Evolutionary conservation across 805 yeast species (phyloP).

Genomic region (Starmerella potacharoeniae): DNA sequence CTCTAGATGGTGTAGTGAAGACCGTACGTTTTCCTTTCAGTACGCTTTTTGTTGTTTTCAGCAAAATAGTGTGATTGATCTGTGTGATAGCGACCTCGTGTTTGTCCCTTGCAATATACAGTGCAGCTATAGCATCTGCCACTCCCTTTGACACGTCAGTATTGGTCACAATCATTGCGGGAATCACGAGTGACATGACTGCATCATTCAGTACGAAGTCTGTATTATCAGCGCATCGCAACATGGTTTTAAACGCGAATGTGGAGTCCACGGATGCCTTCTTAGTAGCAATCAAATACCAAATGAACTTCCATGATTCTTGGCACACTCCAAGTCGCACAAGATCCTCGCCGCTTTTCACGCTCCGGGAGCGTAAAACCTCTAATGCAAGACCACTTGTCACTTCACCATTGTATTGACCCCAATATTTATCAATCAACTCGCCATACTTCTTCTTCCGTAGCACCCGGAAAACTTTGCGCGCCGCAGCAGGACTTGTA

Average conservation of each 20-base stretch:
- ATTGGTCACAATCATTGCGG: background rate
- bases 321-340: constrained; percentile 3
- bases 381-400: constrained; percentile 3
- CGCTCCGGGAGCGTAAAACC: background rate
- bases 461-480: background rate
- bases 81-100: background rate
- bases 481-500: background rate
- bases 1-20: background rate
- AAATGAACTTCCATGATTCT: background rate
- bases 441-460: background rate
- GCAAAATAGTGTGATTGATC: background rate
- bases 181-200: background rate
- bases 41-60: constrained; percentile 3
- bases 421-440: background rate
- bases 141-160: background rate
- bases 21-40: background rate
- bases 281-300: background rate
- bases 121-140: background rate
- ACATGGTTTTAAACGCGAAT: background rate
- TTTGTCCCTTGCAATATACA: background rate
- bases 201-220: background rate
- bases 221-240: background rate
- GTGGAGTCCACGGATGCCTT: background rate
- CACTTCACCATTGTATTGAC: background rate
- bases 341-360: background rate